Evolutionary conservation across 169 alveolate genomes (phyloP), one percentile per base, ranked within the genome.

Genomic region (Cryptosporidium andersoni): DNA sequence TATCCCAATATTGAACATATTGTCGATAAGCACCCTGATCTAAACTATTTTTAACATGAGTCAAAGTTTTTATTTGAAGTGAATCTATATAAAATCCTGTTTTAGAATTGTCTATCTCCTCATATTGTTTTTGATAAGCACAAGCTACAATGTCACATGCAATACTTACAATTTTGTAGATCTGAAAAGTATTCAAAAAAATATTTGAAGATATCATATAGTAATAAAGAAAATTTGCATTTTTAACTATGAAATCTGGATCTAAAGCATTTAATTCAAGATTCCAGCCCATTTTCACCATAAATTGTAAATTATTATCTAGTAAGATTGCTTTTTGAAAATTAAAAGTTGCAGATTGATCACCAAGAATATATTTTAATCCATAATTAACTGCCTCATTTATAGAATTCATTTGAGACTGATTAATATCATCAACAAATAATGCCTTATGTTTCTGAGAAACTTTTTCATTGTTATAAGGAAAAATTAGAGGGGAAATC

Each of bases 331-430:
- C 5, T 14, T 34, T 56, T 56, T 25, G 6, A 42, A 74, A 3
- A 16, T 48, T 11, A 8, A 74, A 16, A 25, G 40, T 62, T n/a
- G 60, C 34, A 56, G 40, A 58, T 47, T 40, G 67, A 40, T 74
- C 60, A 2, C 51, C 40, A 14, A 60, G 25, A 4, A 74, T n/a
- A 5, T 48, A 34, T 12, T 56, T 62, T n/a, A 74, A 48, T 7
- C 85, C 85, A 43, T 45, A 58, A 42, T 74, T 68, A 25, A 74
- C 52, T 16, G 74, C 68, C 14, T 74, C 85, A n/a, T 60, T 51
- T 2, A 74, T 64, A 11, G 45, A 5, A 47, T 48, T 58, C 43
- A n/a, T 2, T 34, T 25, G 12, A 9, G 55, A 49, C 8, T 60
- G 25, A 16, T 53, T 16, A 2, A 53, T 37, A 16, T 53, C 9